Percentiles rank a stretch among this genome's conserved stretches.
Conservation (phyloP, 1,284 basidiomycete species). For the Mycosarcoma maydis region DNA sequence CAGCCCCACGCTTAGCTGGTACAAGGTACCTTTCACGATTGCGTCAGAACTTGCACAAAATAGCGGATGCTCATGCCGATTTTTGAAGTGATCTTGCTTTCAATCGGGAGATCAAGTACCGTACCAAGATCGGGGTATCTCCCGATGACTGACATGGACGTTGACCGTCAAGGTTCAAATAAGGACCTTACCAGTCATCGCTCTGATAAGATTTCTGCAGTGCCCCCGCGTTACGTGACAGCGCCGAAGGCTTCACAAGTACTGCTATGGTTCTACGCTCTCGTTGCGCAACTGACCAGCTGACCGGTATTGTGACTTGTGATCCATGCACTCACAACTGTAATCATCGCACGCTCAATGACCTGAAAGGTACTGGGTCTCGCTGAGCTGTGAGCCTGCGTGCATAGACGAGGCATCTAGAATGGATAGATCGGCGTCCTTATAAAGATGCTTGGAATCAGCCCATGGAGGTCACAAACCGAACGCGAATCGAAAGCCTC, state of each 20-base stretch:
- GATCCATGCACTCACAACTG: not conserved
- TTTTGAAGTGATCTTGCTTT: no score
- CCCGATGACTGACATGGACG: not conserved
- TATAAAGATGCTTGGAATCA: not conserved
- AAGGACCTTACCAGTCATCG: slow-evolving; percentile 24
- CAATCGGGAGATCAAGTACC: no score
- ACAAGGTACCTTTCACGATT: not conserved
- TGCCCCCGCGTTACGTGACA: slow-evolving; percentile 19
- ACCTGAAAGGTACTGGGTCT: slow-evolving; percentile 19
- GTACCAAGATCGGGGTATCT: not conserved
- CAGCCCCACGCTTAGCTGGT: not conserved
- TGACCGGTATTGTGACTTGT: not conserved
- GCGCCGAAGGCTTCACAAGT: not conserved
- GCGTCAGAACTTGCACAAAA: no score
- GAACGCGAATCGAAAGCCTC: not conserved
- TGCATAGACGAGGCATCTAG: no score
- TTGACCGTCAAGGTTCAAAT: slow-evolving; percentile 14
- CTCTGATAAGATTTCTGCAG: slow-evolving; percentile 26
- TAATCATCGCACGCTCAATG: not conserved
- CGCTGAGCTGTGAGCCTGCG: not conserved
- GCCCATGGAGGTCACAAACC: not conserved
- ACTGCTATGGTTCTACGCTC: not conserved
- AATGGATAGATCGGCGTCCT: no score
- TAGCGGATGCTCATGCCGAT: no score
- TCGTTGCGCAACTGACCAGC: not conserved